phyloP scores from a whole-genome alignment of 2,329 filamentous ascomycete species.

The Didymella glomerata region DNA sequence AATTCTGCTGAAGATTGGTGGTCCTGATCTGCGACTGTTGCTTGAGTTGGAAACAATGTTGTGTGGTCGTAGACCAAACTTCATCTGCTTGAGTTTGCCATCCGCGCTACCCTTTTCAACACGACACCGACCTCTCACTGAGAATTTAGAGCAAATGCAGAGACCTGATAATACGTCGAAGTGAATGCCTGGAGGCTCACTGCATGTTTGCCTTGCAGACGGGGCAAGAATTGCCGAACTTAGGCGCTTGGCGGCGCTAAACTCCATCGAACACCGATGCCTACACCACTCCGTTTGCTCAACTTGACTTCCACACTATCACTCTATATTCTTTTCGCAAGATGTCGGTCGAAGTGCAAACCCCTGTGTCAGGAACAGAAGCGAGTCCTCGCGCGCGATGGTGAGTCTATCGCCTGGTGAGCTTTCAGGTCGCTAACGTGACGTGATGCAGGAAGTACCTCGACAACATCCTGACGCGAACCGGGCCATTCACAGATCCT shows the following conservation, averaged over 20 bases:
- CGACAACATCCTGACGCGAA: conserved; percentile 77
- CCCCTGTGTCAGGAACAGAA: conserved; percentile 24
- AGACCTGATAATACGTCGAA: background rate
- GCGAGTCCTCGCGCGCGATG: conserved; percentile 55
- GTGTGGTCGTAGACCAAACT: background rate
- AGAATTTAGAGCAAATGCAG: background rate
- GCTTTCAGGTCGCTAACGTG: conserved; percentile 29
- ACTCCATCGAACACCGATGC: conserved; percentile 34
- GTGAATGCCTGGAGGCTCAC: conserved; percentile 12
- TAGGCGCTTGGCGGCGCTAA: conserved; percentile 41
- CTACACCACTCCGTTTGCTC: conserved; percentile 32
- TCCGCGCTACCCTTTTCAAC: background rate
- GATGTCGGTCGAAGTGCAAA: conserved; percentile 37
- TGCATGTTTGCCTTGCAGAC: conserved; percentile 20
- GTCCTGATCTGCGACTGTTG: conserved; percentile 3
- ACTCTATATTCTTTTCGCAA: conserved; percentile 20
- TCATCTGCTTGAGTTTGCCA: conserved; percentile 1
- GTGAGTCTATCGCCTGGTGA: conserved; percentile 31
- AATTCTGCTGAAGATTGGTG: background rate
- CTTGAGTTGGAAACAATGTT: background rate
- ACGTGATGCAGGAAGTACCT: conserved; percentile 75
- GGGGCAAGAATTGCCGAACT: conserved; percentile 33
- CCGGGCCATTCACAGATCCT: conserved; percentile 82
- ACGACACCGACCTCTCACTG: background rate
- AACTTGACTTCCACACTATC: conserved; percentile 19